Evolutionary conservation across 2,329 filamentous ascomycete species (phyloP).

Genomic region (Botryotinia calthae): DNA sequence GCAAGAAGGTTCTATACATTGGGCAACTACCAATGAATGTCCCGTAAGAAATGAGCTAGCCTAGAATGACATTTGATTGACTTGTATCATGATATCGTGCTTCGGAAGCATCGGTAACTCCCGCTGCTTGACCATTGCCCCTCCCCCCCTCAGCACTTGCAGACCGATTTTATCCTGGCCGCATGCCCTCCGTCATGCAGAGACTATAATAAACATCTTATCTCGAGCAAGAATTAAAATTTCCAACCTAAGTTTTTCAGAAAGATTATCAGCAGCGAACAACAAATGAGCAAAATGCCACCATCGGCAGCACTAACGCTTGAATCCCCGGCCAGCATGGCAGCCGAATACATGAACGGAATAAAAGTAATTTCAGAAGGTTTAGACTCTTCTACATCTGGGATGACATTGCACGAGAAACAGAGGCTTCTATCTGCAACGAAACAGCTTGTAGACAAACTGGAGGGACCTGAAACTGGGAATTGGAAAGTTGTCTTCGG

Average conservation of each 20-base stretch:
- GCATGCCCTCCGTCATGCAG: too few relatives aligned
- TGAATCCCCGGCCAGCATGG: background rate
- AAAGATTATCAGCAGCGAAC: background rate
- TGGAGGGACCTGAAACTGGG: background rate
- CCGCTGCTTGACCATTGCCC: too few relatives aligned
- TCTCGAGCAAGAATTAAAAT: too few relatives aligned
- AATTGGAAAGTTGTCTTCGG: background rate
- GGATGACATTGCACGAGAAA: background rate
- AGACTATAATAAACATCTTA: too few relatives aligned
- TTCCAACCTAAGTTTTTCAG: background rate
- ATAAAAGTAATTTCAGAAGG: background rate
- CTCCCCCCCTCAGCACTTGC: too few relatives aligned
- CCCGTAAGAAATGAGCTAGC: too few relatives aligned
- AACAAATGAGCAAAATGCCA: background rate
- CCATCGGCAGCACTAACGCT: background rate
- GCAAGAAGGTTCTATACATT: too few relatives aligned
- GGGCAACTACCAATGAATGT: too few relatives aligned
- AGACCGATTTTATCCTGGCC: too few relatives aligned
- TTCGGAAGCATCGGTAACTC: too few relatives aligned
- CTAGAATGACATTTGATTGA: too few relatives aligned
- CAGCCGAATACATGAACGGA: background rate
- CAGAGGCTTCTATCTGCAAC: background rate
- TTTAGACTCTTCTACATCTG: background rate
- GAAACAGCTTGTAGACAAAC: slow-evolving; percentile 6
- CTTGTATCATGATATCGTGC: too few relatives aligned